These are phyloP conservation scores for Artemisia annua DNA, from an alignment of 129 eudicot genomes.

Conservation along the genomic window DNA sequence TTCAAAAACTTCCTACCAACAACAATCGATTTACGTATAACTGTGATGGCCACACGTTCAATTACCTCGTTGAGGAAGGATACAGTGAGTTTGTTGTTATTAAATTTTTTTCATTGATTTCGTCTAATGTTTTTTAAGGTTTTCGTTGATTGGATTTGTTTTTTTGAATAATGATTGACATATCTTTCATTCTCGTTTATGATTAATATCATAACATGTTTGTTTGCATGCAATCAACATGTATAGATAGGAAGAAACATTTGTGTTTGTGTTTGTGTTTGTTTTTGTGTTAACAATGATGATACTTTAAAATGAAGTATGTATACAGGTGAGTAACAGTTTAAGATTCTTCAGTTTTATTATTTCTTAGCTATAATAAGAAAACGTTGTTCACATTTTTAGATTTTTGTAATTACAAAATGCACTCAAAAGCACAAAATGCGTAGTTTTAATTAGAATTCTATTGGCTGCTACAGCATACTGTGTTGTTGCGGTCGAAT, in stretches of 20 bases:
- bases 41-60: conserved; percentile 44
- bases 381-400: not conserved
- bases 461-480: conserved; percentile 46
- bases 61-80: conserved; percentile 34
- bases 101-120: not conserved
- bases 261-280: too few relatives aligned
- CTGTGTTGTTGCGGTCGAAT: conserved; percentile 80
- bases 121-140: conserved; percentile 2
- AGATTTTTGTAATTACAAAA: not conserved
- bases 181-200: not conserved
- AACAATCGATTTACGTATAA: conserved; percentile 34
- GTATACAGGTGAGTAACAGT: not conserved
- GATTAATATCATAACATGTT: not conserved
- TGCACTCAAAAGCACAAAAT: not conserved
- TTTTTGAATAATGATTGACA: not conserved
- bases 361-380: not conserved
- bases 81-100: conserved; percentile 27
- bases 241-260: not conserved
- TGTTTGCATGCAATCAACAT: not conserved
- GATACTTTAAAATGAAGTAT: not conserved
- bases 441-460: conserved; percentile 12
- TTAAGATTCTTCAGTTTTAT: not conserved
- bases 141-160: not conserved
- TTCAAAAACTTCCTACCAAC: conserved; percentile 34
- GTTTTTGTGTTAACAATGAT: not conserved